Evolutionary conservation across 148 eudicot species (phyloP).

Genomic region (Vaccinium macrocarpon): DNA sequence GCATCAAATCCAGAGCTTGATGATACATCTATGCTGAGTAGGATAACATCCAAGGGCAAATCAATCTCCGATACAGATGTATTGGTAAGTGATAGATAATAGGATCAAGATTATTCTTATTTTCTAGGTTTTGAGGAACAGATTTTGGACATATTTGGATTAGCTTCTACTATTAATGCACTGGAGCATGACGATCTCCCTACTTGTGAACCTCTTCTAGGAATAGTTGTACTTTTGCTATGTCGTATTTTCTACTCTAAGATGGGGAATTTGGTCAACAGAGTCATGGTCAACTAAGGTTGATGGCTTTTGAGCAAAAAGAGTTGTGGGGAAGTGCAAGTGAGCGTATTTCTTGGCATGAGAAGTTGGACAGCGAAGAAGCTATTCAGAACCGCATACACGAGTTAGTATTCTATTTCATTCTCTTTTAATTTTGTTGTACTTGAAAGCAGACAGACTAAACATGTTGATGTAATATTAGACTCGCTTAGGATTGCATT

Average conservation of each 20-base stretch:
- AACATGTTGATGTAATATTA: neutral
- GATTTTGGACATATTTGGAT: slow-evolving; percentile 14
- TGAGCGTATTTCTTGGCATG: slow-evolving; percentile 94
- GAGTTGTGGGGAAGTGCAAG: slow-evolving; percentile 91
- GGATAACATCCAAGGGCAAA: slow-evolving; percentile 76
- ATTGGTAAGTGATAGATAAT: slow-evolving; percentile 43
- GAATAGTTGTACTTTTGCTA: neutral
- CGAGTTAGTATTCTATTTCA: slow-evolving; percentile 58
- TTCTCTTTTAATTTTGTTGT: neutral
- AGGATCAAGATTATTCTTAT: neutral
- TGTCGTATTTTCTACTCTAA: slow-evolving; percentile 16
- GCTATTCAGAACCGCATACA: slow-evolving; percentile 93
- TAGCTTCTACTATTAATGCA: neutral
- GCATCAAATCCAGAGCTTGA: slow-evolving; percentile 54
- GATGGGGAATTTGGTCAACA: slow-evolving; percentile 28
- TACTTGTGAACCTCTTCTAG: neutral
- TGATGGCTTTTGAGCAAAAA: slow-evolving; percentile 93
- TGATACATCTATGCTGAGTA: slow-evolving; percentile 63
- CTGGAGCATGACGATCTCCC: slow-evolving; percentile 10
- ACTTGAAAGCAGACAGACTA: neutral
- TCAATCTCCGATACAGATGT: slow-evolving; percentile 53
- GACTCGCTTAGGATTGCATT: neutral
- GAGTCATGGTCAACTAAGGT: slow-evolving; percentile 76
- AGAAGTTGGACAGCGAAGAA: slow-evolving; percentile 85
- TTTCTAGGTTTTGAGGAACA: slow-evolving; percentile 11